These are phyloP conservation scores for Cyclospora cayetanensis DNA, from an alignment of 169 alveolate genomes.

Conservation along the genomic window DNA sequence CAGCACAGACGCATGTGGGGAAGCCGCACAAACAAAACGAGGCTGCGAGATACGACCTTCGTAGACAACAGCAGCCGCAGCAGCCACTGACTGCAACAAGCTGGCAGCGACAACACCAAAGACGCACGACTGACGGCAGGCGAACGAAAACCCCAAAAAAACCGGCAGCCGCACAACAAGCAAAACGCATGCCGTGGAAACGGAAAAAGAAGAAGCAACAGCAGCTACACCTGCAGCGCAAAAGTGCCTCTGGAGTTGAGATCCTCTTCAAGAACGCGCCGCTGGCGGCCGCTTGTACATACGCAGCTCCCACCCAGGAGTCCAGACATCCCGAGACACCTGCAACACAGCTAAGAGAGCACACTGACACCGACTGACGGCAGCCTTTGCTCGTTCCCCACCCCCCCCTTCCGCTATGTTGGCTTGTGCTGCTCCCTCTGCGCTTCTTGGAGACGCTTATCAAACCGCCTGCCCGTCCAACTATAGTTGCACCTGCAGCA, in stretches of 20 bases:
- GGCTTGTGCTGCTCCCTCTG: conserved; percentile 29
- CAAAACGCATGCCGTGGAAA: too few relatives aligned
- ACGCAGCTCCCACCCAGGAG: conserved; percentile 18
- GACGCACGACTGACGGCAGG: too few relatives aligned
- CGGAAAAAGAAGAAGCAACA: too few relatives aligned
- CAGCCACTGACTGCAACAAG: too few relatives aligned
- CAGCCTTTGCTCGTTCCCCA: neutral
- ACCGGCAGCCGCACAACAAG: too few relatives aligned
- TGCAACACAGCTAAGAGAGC: neutral
- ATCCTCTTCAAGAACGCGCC: conserved; percentile 37
- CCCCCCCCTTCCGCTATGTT: neutral
- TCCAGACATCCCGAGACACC: conserved; percentile 50
- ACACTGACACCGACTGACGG: neutral
- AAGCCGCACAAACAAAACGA: neutral
- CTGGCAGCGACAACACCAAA: too few relatives aligned
- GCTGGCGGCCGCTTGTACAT: conserved; percentile 17
- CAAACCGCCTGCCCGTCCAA: neutral
- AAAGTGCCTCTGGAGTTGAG: conserved; percentile 19
- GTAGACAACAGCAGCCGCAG: too few relatives aligned
- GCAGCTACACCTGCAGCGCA: conserved; percentile 19
- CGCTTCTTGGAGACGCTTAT: neutral
- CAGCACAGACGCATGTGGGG: neutral
- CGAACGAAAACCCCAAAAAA: too few relatives aligned
- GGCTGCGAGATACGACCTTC: too few relatives aligned
- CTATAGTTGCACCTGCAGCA: conserved; percentile 19